A percentile compares a stretch with the other conserved stretches of the same genome.
phyloP scores from a whole-genome alignment of 148 eudicot genomes.

The Silene conica region DNA sequence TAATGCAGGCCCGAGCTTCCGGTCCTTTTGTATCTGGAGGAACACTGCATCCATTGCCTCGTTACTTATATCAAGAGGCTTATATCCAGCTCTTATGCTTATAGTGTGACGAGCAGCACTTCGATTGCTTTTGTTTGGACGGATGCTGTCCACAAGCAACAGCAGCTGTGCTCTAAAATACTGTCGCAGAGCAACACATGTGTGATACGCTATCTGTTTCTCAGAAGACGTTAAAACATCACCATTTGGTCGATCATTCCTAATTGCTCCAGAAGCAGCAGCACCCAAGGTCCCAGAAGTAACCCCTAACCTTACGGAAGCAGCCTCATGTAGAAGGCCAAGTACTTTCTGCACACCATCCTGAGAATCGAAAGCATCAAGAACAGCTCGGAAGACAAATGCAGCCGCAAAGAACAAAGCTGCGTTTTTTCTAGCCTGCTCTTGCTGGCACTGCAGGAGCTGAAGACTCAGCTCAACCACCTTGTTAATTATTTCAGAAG shows the following conservation, averaged over 20 bases:
- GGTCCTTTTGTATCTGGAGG: slow-evolving; percentile 85
- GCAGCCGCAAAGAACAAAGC: slow-evolving; percentile 93
- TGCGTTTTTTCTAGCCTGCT: slow-evolving; percentile 91
- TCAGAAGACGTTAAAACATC: slow-evolving; percentile 87
- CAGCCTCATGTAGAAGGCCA: slow-evolving; percentile 66
- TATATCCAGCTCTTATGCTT: slow-evolving; percentile 66
- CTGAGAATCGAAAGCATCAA: slow-evolving; percentile 85
- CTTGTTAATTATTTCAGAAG: slow-evolving; percentile 63
- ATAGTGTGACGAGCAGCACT: slow-evolving; percentile 63
- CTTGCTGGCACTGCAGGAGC: slow-evolving; percentile 84
- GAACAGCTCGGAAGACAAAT: slow-evolving; percentile 86
- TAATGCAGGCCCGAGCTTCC: slow-evolving; percentile 91
- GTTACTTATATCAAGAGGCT: slow-evolving; percentile 91
- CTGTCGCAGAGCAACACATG: slow-evolving; percentile 86
- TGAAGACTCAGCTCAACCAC: slow-evolving; percentile 86
- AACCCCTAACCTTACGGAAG: slow-evolving; percentile 81
- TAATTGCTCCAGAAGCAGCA: slow-evolving; percentile 54
- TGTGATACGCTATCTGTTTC: slow-evolving; percentile 95
- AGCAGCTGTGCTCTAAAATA: slow-evolving; percentile 91
- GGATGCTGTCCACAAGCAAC: slow-evolving; percentile 77
- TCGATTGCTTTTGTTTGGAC: slow-evolving; percentile 70
- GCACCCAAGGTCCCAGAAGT: slow-evolving; percentile 58
- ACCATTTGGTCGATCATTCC: slow-evolving; percentile 71
- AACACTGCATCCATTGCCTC: slow-evolving; percentile 87
- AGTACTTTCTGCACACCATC: slow-evolving; percentile 82